phyloP scores from a whole-genome alignment of 2,329 filamentous ascomycete species.

The Rhynchosporium secalis region DNA sequence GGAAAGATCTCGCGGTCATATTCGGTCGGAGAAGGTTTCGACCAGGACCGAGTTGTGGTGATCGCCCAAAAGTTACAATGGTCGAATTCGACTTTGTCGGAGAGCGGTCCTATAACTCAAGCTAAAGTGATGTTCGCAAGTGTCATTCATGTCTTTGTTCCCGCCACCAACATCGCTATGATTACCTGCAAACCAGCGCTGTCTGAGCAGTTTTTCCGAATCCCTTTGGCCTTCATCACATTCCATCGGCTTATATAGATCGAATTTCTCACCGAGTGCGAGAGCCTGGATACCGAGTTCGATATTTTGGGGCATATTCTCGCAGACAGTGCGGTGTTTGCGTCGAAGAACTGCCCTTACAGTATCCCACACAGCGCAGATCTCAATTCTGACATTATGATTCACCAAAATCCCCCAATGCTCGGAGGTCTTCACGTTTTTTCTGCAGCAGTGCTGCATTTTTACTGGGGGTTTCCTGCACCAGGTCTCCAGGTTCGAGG shows the following conservation, averaged over 20 bases:
- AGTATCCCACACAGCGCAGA: conserved; percentile 21
- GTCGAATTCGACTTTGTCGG: conserved; percentile 13
- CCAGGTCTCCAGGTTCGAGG: neutral
- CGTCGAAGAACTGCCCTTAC: neutral
- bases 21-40: conserved; percentile 8
- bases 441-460: neutral
- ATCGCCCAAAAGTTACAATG: conserved; percentile 12
- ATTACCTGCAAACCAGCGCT: conserved; percentile 46
- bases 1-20: neutral
- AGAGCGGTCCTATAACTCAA: conserved; percentile 44
- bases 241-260: conserved; percentile 39
- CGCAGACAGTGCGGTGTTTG: neutral
- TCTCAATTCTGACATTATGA: conserved; percentile 11
- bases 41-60: conserved; percentile 15
- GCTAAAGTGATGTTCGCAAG: conserved; percentile 46
- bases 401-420: neutral
- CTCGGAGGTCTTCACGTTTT: neutral
- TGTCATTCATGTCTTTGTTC: conserved; percentile 42
- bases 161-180: conserved; percentile 49
- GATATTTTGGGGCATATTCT: conserved; percentile 37
- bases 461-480: neutral
- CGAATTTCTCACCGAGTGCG: conserved; percentile 47
- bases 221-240: conserved; percentile 33
- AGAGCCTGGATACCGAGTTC: conserved; percentile 49
- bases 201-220: conserved; percentile 33